phyloP scores from a whole-genome alignment of 495 filamentous ascomycete genomes.

The Extremus antarcticus region DNA sequence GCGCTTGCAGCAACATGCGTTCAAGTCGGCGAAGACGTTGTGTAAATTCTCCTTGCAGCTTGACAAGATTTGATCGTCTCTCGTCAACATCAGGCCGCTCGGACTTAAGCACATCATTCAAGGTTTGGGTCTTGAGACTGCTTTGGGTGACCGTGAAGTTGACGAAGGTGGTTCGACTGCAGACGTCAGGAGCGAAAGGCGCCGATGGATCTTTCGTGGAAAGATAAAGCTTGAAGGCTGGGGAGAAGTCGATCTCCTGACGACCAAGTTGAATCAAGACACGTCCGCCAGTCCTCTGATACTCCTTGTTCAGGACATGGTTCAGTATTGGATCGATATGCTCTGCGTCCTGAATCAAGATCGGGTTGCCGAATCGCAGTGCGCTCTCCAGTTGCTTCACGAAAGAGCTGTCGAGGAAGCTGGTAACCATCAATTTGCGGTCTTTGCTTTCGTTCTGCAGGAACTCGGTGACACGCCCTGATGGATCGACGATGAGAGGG shows the following conservation, averaged over 20 bases:
- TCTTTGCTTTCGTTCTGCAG: conserved; percentile 88
- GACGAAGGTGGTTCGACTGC: conserved; percentile 95
- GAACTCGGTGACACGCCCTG: conserved; percentile 87
- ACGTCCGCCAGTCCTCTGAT: conserved; percentile 97
- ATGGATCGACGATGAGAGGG: conserved; percentile 95
- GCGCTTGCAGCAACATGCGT: conserved; percentile 81
- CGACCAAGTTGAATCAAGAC: conserved; percentile 96
- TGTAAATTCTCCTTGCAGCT: conserved; percentile 97
- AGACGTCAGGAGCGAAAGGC: conserved; percentile 93
- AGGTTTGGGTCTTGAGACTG: conserved; percentile 92
- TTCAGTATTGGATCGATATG: conserved; percentile 94
- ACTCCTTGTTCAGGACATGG: conserved; percentile 98
- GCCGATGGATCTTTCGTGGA: conserved; percentile 95
- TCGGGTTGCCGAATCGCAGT: conserved; percentile 93
- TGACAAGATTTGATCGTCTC: conserved; percentile 89
- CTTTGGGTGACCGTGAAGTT: conserved; percentile 99
- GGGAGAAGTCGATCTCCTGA: conserved; percentile 98
- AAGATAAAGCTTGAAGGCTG: conserved; percentile 88
- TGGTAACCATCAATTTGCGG: conserved; percentile 87
- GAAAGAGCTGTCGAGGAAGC: conserved; percentile 96
- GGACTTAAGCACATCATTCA: conserved; percentile 93
- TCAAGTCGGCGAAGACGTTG: conserved; percentile 93
- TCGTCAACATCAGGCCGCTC: conserved; percentile 98
- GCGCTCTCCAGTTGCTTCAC: conserved; percentile 95
- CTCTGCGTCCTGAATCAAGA: conserved; percentile 96